Base-by-base conservation (phyloP, 257 asterid species). In the Gardenia jasminoides region DNA sequence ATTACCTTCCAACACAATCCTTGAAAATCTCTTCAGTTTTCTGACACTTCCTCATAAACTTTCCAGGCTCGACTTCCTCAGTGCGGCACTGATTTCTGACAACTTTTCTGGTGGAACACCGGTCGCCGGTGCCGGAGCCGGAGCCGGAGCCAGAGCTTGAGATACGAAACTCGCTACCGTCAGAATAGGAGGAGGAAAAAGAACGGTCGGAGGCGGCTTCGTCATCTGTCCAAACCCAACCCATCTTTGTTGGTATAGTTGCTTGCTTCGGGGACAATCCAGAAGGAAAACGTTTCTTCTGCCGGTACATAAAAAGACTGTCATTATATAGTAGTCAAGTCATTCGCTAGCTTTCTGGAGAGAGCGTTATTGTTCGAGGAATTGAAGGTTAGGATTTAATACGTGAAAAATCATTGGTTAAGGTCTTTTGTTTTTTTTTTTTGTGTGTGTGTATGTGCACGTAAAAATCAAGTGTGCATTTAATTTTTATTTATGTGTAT, bases 61-160 rank as follows among this genome's bases (percentile, higher is more conserved):
- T 91, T 12, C 99, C 98, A 43, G 95, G 91, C 84, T 94, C 97
- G 28, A 88, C 88, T 80, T 93, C 96, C 88, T 90, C 93, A 31
- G 97, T 91, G 39, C 84, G 90, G 88, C 99, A 93, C 75, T 88
- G 87, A 44, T 96, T 89, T 72, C 59, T 88, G 67, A 93, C 86
- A 65, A 93, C 89, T 88, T 82, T 94, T 74, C 98, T 86, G 73
- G 97, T 89, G 80, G 85, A 83, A 85, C 83, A 86, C 12, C 87
- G 81, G 52, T 56, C 77, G 73, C 54, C 71, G 56, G 77, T 67
- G 47, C 48, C 31, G 24, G 80, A 70, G 47, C 19, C n/a, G n/a
- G n/a, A n/a, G n/a, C n/a, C n/a, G 56, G 77, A 74, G 47, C 48
- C 31, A 30, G 80, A 70, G 47, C 19, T 16, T n/a, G 64, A 26